These are phyloP conservation scores for Ensete ventricosum DNA, from an alignment of 176 grass and related monocot species.

Conservation along the genomic window DNA sequence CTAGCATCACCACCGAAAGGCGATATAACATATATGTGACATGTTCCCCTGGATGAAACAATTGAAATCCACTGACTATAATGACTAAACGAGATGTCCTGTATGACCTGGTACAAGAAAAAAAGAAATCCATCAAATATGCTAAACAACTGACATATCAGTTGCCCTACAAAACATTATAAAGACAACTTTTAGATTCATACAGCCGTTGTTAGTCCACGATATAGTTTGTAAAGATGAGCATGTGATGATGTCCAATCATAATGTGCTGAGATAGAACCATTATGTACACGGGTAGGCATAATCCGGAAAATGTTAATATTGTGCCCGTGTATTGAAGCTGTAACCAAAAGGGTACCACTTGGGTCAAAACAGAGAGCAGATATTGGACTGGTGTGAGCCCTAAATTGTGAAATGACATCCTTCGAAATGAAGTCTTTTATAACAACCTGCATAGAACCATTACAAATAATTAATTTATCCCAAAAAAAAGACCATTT, in stretches of 20 bases:
- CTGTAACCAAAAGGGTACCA: slow-evolving; percentile 89
- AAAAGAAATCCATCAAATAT: background rate
- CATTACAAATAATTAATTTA: background rate
- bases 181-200: slow-evolving; percentile 11
- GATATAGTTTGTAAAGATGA: slow-evolving; percentile 97
- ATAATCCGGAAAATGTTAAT: slow-evolving; percentile 98
- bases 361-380: slow-evolving; percentile 97
- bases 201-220: slow-evolving; percentile 94
- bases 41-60: slow-evolving; percentile 78
- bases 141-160: background rate
- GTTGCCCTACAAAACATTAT: background rate
- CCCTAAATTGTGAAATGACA: slow-evolving; percentile 88
- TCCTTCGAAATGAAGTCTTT: slow-evolving; percentile 86
- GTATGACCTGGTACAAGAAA: slow-evolving; percentile 73
- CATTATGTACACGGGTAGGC: slow-evolving; percentile 67
- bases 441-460: slow-evolving; percentile 76
- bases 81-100: slow-evolving; percentile 92
- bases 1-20: slow-evolving; percentile 92
- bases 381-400: slow-evolving; percentile 95
- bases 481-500: no score
- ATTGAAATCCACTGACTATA: slow-evolving; percentile 97
- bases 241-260: slow-evolving; percentile 88
- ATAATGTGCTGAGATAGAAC: slow-evolving; percentile 46
- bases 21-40: slow-evolving; percentile 79
- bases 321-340: slow-evolving; percentile 94